Base-by-base conservation (phyloP, 1,284 basidiomycete species). In the Rhizopogon parksii region DNA sequence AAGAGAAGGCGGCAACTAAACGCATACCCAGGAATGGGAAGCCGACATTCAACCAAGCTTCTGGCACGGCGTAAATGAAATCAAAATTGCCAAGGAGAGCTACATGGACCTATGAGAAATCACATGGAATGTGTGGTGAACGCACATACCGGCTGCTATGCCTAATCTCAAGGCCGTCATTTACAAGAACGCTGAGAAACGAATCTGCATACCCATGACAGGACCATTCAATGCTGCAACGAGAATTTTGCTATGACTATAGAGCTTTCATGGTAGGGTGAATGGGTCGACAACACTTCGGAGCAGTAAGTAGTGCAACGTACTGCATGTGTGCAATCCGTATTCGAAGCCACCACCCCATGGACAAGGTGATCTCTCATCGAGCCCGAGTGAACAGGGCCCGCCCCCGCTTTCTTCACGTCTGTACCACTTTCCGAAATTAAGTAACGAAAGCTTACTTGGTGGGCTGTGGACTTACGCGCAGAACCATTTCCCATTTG, bases 61-160 rank as follows among this genome's bases (percentile, higher is more conserved):
- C 69, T 1, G 81, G 79, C 54, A 85, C 64, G n/a, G 77, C 73
- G 55, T 85, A 87, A 24, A 87, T 82, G 59, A 87, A 85, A 60
- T 88, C 84, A 57, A 85, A 85, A 53, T 85, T 76, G 1, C 84
- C 83, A 21, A 87, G 67, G 57, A 85, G 79, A 1, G 83, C 84
- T 85, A 57, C 3, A 42, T 32, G 50, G 7, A 24, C 27, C 50
- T 38, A 37, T 36, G 34, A 47, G 27, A 42, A 9, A 17, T n/a
- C 3, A 21, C n/a, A 19, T 24, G 12, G 2, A 15, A 27, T 36
- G 11, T 14, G 34, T 14, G 3, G 17, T 19, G 34, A 25, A 34
- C 4, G 24, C 8, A 56, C 61, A 39, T 56, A 82, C 84, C 82
- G 55, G 84, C 82, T 32, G 82, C 77, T 50, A 86, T 86, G 14